Evolutionary conservation across 2,329 filamentous ascomycete species (phyloP), one percentile per base, ranked within the genome.

Genomic region (Apiospora koreana): DNA sequence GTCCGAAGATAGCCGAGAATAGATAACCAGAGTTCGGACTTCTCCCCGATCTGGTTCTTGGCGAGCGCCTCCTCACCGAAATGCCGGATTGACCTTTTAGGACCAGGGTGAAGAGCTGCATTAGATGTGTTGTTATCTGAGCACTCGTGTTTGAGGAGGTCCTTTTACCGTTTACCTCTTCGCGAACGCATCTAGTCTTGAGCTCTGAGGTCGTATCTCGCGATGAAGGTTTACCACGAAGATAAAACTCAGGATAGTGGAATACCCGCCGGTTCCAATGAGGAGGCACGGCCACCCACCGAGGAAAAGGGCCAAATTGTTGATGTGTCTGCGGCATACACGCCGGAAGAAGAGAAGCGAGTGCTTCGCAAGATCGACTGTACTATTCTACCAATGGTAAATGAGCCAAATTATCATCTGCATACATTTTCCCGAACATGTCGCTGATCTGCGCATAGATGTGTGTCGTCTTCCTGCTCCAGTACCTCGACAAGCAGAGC

Each of bases 401-500:
- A 18, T 38, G 3, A 5, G 1, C 21, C 18, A 18, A 58, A 8
- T 2, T 25, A 18, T 2, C 16, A 12, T 7, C 21, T 9, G 8
- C 18, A n/a, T 12, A 14, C 7, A 21, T 8, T 3, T 10, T n/a
- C 1, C 18, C 14, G 6, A 3, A 8, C 16, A 18, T 21, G 2
- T 2, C 2, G 3, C 28, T 38, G 1, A 35, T 6, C 2, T n/a
- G 10, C 6, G 1, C 1, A 6, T 2, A 62, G 54, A 81, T 85
- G 78, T 84, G 83, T 72, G 77, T 80, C 43, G 78, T 83, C 35
- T 84, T 83, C 70, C 80, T 85, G 62, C 75, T 84, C 6, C 81
- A 84, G 65, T 84, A 84, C 65, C 75, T 85, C 10, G 82, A 86
- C 76, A 87, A 84, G 75, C 85, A 86, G 67, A 84, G 81, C 69